Evolutionary conservation across 2,329 filamentous ascomycete species (phyloP).

Genomic region (Trichoderma endophyticum): DNA sequence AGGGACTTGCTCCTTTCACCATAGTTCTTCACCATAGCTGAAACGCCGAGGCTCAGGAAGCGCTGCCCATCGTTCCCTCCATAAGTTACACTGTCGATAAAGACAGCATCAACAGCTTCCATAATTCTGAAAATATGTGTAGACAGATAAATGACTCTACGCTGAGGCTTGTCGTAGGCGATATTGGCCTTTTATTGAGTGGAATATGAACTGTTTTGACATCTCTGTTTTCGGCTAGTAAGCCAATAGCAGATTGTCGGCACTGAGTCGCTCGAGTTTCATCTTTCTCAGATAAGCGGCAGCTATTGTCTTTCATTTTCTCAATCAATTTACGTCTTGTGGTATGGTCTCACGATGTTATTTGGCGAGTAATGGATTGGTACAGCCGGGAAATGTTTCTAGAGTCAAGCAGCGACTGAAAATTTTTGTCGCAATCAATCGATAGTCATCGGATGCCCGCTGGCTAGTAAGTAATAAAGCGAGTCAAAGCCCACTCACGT

Average conservation of each 20-base stretch:
- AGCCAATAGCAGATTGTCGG: neutral
- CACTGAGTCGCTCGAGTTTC: neutral
- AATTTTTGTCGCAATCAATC: neutral
- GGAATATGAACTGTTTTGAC: neutral
- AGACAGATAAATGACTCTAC: neutral
- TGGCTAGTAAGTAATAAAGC: neutral
- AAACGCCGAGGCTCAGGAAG: neutral
- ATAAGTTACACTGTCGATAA: neutral
- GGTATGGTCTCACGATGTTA: neutral
- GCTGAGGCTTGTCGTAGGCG: neutral
- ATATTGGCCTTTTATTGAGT: neutral
- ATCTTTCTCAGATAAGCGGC: neutral
- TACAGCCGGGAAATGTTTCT: neutral
- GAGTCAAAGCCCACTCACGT: neutral
- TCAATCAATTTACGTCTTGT: neutral
- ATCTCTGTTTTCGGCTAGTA: neutral
- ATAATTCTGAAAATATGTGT: neutral
- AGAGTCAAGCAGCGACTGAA: neutral
- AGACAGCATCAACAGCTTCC: neutral
- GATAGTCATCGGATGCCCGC: neutral
- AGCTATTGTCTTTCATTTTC: neutral
- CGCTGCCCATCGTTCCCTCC: neutral
- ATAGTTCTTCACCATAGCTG: neutral
- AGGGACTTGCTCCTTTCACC: neutral
- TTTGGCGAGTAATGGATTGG: too few species aligned